Evolutionary conservation across 441 rosid species (phyloP), one percentile per base, ranked within the genome.

Genomic region (Syzygium syzygioides): DNA sequence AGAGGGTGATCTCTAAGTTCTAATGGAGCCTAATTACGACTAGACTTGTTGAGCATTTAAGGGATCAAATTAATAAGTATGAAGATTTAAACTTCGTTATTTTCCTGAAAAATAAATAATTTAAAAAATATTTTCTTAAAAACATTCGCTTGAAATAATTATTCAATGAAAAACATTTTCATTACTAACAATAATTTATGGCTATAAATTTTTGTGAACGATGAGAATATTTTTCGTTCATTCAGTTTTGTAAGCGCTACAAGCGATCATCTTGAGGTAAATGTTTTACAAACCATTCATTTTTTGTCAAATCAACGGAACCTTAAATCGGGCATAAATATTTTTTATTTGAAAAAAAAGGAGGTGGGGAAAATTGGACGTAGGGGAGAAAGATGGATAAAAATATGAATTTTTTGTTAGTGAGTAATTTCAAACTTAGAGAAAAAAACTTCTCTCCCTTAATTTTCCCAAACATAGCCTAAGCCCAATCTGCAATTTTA

Each of bases 61-160:
- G 0, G 19, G 19, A 37, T 14, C 11, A 30, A 30, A n/a, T 17
- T 30, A 64, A 64, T 20, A 30, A 30, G 71, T 15, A 32, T 15
- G 12, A 8, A 30, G 34, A 66, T 8, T 17, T 9, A 66, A 66
- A 1, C 41, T 66, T 0, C 9, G 0, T 10, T 66, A 30, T 0
- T 66, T 64, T 30, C 0, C 3, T 0, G 3, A 17, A 66, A 64
- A 66, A 15, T 32, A 3, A 32, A 66, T 66, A 18, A 66, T 66
- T 64, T 66, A 0, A 4, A 32, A 30, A 8, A 15, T 15, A 30
- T 32, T 9, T 66, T 32, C 2, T 3, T 30, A 6, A 64, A 66
- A 66, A 32, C 2, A 6, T 17, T 9, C 2, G 0, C 37, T 66
- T 18, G 4, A 6, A 66, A 32, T 66, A 66, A 18, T 66, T 66